Evolutionary conservation across 192 early-diverging fungal genomes (phyloP).

Genomic region (Backusella mclennaniae): DNA sequence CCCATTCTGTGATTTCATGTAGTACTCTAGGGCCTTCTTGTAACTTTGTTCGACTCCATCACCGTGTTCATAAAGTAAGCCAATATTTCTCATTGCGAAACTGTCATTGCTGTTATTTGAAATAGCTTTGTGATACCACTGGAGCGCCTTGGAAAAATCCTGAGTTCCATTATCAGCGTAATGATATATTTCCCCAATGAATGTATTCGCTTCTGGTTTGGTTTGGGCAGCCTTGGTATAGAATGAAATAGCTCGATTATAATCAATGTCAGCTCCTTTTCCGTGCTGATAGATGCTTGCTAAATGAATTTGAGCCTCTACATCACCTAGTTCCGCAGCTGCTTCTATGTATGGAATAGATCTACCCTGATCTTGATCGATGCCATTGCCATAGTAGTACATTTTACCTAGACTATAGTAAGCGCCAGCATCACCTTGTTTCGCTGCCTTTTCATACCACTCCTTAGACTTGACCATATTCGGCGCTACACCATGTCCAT

Average conservation of each 20-base stretch:
- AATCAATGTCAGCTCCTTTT: background rate
- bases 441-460: conserved; percentile 1
- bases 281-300: background rate
- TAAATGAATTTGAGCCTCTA: background rate
- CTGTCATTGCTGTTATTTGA: background rate
- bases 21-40: background rate
- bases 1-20: background rate
- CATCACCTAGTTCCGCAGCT: background rate
- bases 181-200: background rate
- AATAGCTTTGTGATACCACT: background rate
- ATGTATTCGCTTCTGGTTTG: background rate
- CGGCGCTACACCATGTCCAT: background rate
- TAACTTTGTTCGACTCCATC: background rate
- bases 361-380: background rate
- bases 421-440: background rate
- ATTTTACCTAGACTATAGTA: background rate
- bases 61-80: background rate
- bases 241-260: background rate
- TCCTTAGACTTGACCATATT: background rate
- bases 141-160: background rate
- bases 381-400: background rate
- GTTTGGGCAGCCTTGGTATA: background rate
- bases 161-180: background rate
- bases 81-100: background rate
- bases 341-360: background rate